Conservation (phyloP, 2,329 filamentous ascomycete species). For the Rhynchosporium graminicola region DNA sequence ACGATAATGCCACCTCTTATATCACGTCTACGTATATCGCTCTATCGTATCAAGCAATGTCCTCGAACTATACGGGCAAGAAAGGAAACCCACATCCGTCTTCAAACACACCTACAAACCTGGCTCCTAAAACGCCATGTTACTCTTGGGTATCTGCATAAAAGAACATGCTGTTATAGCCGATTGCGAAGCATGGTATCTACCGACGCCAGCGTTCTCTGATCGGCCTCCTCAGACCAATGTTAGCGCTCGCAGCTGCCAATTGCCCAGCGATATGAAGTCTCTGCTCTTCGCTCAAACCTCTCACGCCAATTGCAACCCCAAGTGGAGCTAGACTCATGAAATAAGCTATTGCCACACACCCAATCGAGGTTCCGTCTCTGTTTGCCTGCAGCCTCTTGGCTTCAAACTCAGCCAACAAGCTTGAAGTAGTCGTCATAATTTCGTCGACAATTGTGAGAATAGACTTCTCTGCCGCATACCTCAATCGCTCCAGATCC, state of each 20-base stretch:
- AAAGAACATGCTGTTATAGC: no score
- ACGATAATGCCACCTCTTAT: no score
- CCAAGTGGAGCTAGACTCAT: constrained; percentile 4
- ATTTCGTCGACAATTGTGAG: neutral
- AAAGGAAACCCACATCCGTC: no score
- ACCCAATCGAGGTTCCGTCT: neutral
- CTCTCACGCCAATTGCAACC: constrained; percentile 4
- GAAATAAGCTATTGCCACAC: constrained; percentile 9
- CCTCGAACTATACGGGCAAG: no score
- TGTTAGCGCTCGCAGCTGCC: neutral
- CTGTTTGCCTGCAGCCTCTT: neutral
- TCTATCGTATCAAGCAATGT: no score
- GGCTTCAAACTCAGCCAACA: constrained; percentile 2
- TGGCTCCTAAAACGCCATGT: no score
- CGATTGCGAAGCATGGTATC: neutral
- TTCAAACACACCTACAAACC: no score
- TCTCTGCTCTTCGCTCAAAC: constrained; percentile 2
- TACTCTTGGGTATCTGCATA: no score
- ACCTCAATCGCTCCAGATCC: neutral
- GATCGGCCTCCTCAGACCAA: constrained; percentile 6
- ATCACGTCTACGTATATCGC: no score
- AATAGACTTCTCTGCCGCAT: neutral
- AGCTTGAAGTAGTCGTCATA: neutral
- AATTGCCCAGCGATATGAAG: constrained; percentile 4
- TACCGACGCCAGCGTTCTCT: constrained; percentile 7